Percentiles rank a stretch among this genome's conserved stretches.
These are phyloP conservation scores for Cyberlindnera sargentensis DNA, from an alignment of 805 yeast species.

Conservation along the genomic window DNA sequence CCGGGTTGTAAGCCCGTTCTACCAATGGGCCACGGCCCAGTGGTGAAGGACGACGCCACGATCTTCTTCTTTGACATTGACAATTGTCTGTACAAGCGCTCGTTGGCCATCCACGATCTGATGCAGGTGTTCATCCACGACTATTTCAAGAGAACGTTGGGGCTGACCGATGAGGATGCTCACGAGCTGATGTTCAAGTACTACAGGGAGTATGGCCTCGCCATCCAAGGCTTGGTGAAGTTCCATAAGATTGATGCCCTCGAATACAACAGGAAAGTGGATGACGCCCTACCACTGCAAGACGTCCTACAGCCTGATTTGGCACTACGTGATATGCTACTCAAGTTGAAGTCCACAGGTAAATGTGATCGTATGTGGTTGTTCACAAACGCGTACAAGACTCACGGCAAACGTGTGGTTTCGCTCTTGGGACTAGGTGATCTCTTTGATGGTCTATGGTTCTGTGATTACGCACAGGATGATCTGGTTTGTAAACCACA, in stretches of 20 bases:
- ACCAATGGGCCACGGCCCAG: slow-evolving; percentile 19
- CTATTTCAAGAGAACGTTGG: slow-evolving; percentile 62
- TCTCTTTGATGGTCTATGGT: slow-evolving; percentile 88
- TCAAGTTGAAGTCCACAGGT: slow-evolving; percentile 33
- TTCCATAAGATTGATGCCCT: slow-evolving; percentile 71
- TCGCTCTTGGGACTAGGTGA: slow-evolving; percentile 84
- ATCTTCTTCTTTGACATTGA: slow-evolving; percentile 88
- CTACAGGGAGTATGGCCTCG: slow-evolving; percentile 84
- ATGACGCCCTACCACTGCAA: slow-evolving; percentile 86
- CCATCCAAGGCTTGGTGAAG: slow-evolving; percentile 77
- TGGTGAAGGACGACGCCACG: slow-evolving; percentile 25
- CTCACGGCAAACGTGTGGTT: slow-evolving; percentile 79
- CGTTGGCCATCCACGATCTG: slow-evolving; percentile 70
- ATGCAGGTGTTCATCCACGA: slow-evolving; percentile 84
- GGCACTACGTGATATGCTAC: slow-evolving; percentile 44
- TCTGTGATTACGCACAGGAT: slow-evolving; percentile 66
- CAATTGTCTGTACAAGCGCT: slow-evolving; percentile 77
- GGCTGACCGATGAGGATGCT: slow-evolving; percentile 68
- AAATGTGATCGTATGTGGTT: slow-evolving; percentile 78
- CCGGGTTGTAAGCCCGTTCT: slow-evolving; percentile 28
- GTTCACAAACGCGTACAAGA: slow-evolving; percentile 89
- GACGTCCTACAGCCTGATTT: slow-evolving; percentile 61
- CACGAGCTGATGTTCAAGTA: slow-evolving; percentile 61
- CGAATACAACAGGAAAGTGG: slow-evolving; percentile 83
- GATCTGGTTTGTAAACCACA: slow-evolving; percentile 89